Evolutionary conservation across 2,329 filamentous ascomycete species (phyloP).

Genomic region (Paracoccidioides lutzii): DNA sequence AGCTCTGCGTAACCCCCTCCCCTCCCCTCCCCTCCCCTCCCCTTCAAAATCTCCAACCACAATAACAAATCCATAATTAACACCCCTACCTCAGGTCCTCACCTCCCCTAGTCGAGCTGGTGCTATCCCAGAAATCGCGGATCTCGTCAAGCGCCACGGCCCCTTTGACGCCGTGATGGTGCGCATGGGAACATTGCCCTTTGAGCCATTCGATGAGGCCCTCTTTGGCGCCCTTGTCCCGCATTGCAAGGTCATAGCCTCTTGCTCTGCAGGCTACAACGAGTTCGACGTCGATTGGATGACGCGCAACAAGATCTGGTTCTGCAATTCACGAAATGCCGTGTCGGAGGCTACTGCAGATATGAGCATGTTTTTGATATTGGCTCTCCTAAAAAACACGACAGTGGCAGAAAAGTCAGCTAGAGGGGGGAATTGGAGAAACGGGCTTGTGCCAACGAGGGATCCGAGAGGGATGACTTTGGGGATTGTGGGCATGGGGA

Average conservation of each 20-base stretch:
- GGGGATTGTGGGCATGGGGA: slow-evolving; percentile 39
- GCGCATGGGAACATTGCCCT: slow-evolving; percentile 38
- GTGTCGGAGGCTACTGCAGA: slow-evolving; percentile 42
- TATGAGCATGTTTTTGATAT: slow-evolving; percentile 38
- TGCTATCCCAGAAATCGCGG: slow-evolving; percentile 7
- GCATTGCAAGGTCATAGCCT: slow-evolving; percentile 35
- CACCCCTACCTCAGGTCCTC: neutral
- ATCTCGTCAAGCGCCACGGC: slow-evolving; percentile 15
- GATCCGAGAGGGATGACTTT: slow-evolving; percentile 36
- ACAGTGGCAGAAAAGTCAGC: slow-evolving; percentile 27
- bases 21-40: neutral
- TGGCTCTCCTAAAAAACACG: slow-evolving; percentile 37
- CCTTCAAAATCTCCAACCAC: neutral
- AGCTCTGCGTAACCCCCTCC: slow-evolving; percentile 4
- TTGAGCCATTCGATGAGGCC: slow-evolving; percentile 38
- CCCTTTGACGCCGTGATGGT: slow-evolving; percentile 38
- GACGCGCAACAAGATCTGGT: slow-evolving; percentile 34
- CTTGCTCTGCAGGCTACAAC: slow-evolving; percentile 37
- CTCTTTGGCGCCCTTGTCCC: slow-evolving; percentile 32
- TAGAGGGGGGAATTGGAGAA: slow-evolving; percentile 29
- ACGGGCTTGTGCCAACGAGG: slow-evolving; percentile 21
- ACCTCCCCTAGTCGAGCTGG: slow-evolving; percentile 2
- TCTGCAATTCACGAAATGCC: slow-evolving; percentile 43
- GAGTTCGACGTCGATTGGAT: slow-evolving; percentile 36
- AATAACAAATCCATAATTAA: neutral